These are phyloP conservation scores for Panellus pusillus DNA, from an alignment of 768 basidiomycete species.

Conservation along the genomic window DNA sequence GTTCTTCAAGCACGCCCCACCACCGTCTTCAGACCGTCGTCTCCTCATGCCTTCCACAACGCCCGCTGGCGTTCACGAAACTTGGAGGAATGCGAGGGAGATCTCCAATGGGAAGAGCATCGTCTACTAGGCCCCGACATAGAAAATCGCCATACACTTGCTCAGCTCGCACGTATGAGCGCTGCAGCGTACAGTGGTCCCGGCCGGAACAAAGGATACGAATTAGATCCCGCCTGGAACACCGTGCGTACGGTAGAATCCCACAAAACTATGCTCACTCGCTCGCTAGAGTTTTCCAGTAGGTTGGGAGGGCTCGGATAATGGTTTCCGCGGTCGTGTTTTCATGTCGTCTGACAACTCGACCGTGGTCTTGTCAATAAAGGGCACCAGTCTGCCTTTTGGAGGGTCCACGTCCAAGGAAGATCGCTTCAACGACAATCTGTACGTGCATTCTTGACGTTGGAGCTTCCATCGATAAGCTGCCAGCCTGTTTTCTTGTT, in stretches of 20 bases:
- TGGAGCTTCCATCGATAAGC: background rate
- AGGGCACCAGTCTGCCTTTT: conserved; percentile 69
- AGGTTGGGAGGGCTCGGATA: conserved; percentile 65
- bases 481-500: conserved; percentile 73
- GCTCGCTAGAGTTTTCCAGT: conserved; percentile 69
- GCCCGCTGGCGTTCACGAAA: conserved; percentile 54
- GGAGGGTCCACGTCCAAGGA: conserved; percentile 82
- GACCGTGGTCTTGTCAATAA: conserved; percentile 86
- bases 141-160: conserved; percentile 74
- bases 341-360: conserved; percentile 78
- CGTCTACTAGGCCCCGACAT: conserved; percentile 76
- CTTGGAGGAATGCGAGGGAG: conserved; percentile 45
- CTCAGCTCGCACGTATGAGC: conserved; percentile 83
- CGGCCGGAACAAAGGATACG: conserved; percentile 76
- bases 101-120: conserved; percentile 65
- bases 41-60: conserved; percentile 47
- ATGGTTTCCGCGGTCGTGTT: conserved; percentile 90
- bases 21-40: conserved; percentile 60
- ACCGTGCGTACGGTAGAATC: conserved; percentile 30
- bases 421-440: conserved; percentile 92
- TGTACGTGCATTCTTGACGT: conserved; percentile 33
- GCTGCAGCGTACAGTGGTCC: conserved; percentile 87
- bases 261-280: conserved; percentile 1
- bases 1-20: conserved; percentile 50
- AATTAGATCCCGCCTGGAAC: conserved; percentile 76